A percentile compares a stretch with the other conserved stretches of the same genome.
Evolutionary conservation across 2,329 filamentous ascomycete species (phyloP).

Genomic region (Aspergillus amoenus): DNA sequence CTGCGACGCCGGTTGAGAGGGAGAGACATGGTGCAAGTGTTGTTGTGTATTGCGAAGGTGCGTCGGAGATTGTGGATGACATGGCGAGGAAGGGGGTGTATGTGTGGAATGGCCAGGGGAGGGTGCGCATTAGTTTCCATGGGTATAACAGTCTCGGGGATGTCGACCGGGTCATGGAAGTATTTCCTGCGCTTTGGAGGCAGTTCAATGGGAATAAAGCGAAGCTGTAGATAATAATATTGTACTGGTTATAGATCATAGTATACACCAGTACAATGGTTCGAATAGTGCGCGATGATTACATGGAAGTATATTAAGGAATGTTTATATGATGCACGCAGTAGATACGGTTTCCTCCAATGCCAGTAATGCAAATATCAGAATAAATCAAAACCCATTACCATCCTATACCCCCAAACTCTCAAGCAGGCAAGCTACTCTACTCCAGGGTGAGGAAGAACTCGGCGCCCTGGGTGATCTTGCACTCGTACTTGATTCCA

Average conservation of each 20-base stretch:
- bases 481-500: not conserved
- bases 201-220: not conserved
- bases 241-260: no score
- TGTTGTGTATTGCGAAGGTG: not conserved
- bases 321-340: no score
- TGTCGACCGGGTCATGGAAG: not conserved
- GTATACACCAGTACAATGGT: no score
- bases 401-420: no score
- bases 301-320: no score
- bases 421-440: no score
- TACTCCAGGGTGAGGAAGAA: not conserved
- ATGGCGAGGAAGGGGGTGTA: not conserved
- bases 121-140: not conserved
- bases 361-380: no score
- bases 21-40: not conserved
- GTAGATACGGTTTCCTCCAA: no score
- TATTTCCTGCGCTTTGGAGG: not conserved
- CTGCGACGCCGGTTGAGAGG: not conserved
- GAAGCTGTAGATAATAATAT: no score
- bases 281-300: no score
- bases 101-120: slow-evolving; percentile 1
- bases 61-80: not conserved
- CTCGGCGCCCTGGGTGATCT: not conserved
- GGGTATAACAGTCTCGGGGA: not conserved
- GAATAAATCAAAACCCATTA: no score